Base-by-base conservation (phyloP, 768 basidiomycete species). In the Russula earlei region DNA sequence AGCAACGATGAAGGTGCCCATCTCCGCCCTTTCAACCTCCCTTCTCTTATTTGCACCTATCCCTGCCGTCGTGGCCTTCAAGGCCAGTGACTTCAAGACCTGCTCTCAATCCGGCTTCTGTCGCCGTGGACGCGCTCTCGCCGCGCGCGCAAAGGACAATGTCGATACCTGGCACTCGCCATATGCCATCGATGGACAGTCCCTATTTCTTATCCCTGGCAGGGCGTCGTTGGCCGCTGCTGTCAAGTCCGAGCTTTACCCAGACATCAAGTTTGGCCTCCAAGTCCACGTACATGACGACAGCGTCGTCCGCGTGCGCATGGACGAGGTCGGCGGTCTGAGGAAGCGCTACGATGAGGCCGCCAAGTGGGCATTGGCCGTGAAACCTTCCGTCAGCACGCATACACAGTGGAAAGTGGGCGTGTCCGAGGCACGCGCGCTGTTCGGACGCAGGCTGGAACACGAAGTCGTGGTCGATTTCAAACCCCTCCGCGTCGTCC, bases 81-180 rank as follows among this genome's bases (percentile, higher is more conserved):
- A 89, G 72, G 72, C 76, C 19, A 78, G 85, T 56, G 91, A 97
- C 70, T 99, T 94, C 78, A 97, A 96, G 71, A 91, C 83, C 55
- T 98, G 96, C 66, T 77, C 78, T n/a, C 91, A 98, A 70, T 81
- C 91, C 0, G 93, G 89, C 19, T 98, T 99, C 71, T 98, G 96
- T 74, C 81, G 90, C n/a, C 72, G 86, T 43, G 91, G 93, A 49
- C 83, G 95, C 45, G 87, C 86, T 0, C 80, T 99, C 43, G 80
- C 91, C 55, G 74, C 78, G 9, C 82, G 91, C 45, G 87, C 90
- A 5, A 73, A 73, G 38, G 80, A 79, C 51, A 75, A 77, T 8
- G 69, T 70, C 29, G 68, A 74, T 12, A 69, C 75, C 4, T 97
- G 93, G 88, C 74, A 70, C 37, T 96, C 94, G 0, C 95, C 95